Evolutionary conservation across 2,329 filamentous ascomycete species (phyloP).

Genomic region (Colletotrichum acutatum): DNA sequence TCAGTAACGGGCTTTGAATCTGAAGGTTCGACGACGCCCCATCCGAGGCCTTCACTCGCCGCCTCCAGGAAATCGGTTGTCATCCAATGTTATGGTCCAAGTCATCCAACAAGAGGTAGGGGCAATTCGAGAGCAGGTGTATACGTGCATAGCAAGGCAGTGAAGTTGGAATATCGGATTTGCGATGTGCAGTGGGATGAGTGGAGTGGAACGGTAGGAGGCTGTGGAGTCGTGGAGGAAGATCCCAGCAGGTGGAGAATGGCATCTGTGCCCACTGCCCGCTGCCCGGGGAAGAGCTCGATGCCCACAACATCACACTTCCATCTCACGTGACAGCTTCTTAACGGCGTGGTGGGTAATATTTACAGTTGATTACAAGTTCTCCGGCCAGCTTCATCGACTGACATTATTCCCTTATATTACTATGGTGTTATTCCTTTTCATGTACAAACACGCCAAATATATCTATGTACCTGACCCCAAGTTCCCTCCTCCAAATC

Average conservation of each 20-base stretch:
- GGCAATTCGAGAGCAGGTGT: background rate
- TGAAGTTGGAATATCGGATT: background rate
- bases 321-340: too few relatives aligned
- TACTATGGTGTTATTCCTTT: background rate
- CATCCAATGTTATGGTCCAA: background rate
- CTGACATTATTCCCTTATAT: background rate
- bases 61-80: background rate
- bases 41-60: background rate
- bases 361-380: too few relatives aligned
- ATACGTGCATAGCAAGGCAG: background rate
- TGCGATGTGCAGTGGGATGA: background rate
- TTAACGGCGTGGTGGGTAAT: too few relatives aligned
- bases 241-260: too few relatives aligned
- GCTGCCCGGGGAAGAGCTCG: too few relatives aligned
- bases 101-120: background rate
- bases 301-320: too few relatives aligned
- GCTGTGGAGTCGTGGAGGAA: too few relatives aligned
- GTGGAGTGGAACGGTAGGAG: background rate
- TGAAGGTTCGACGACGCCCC: background rate
- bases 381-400: background rate
- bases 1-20: background rate
- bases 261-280: too few relatives aligned
- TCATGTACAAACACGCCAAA: conserved; percentile 8
- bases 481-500: background rate
- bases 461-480: background rate